Conservation (phyloP, 1,139 yeast species). For the Taphrina sp. region DNA sequence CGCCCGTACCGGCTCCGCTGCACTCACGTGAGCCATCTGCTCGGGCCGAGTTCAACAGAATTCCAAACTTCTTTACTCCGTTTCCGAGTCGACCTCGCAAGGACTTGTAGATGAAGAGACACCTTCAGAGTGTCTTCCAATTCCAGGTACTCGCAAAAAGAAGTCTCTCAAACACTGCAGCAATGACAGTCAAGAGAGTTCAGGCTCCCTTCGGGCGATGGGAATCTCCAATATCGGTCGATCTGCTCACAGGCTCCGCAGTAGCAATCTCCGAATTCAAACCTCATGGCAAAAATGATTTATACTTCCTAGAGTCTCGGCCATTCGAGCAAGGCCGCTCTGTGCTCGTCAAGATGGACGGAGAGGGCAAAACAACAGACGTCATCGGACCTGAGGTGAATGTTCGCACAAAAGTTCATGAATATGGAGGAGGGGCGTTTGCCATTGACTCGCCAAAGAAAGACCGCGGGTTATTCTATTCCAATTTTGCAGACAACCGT, state of each 20-base stretch:
- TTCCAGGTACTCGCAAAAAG: too few relatives aligned
- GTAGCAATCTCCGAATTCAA: conserved; percentile 8
- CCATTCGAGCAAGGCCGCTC: conserved; percentile 26
- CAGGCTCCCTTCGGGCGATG: conserved; percentile 17
- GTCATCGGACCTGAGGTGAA: neutral
- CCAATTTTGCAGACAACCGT: conserved; percentile 12
- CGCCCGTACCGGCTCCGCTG: too few relatives aligned
- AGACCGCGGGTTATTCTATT: neutral
- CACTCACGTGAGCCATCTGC: too few relatives aligned
- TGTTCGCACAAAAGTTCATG: conserved; percentile 28
- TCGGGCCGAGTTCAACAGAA: too few relatives aligned
- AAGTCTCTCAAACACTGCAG: too few relatives aligned
- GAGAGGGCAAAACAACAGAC: neutral
- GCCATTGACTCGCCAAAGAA: neutral
- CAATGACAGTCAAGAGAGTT: neutral
- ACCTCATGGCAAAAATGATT: conserved; percentile 4
- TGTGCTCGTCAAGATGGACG: conserved; percentile 9
- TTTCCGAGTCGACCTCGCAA: too few relatives aligned
- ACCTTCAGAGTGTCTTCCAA: too few relatives aligned
- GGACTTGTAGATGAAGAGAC: too few relatives aligned
- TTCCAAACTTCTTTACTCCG: too few relatives aligned
- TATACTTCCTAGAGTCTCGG: conserved; percentile 19
- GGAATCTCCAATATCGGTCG: conserved; percentile 25
- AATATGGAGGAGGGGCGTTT: conserved; percentile 24
- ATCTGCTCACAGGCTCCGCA: conserved; percentile 29